Evolutionary conservation across 1,139 yeast genomes (phyloP), one percentile per base, ranked within the genome.

Genomic region (Kodamaea ohmeri): DNA sequence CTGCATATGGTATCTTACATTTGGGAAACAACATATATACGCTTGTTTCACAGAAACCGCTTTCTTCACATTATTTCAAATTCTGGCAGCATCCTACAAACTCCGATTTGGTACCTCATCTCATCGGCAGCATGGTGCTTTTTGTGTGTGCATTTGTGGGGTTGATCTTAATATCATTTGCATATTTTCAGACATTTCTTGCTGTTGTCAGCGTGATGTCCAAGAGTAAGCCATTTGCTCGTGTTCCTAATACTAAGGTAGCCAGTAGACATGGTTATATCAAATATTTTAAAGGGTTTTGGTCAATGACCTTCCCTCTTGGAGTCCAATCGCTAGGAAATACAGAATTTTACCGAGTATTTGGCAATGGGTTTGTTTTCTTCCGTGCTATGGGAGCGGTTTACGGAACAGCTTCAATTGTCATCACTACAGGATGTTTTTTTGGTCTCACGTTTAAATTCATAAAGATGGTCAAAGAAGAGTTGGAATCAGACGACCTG

Each of bases 241-340:
- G 35, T 19, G 46, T 46, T 19, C 52, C 51, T 7, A 48, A 46
- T 32, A 36, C 44, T 8, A 42, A 44, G 16, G 33, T 44, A 29
- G 17, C n/a, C 14, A 36, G 43, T 12, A 35, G 41, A 25, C 39
- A 49, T 19, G 71, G 74, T 1, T 48, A 55, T 9, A 55, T 71
- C 17, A 52, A 52, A 32, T 86, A 80, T 65, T 69, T 73, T 41
- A 73, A 74, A 47, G 78, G 80, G 0, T 86, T 83, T 74, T 88
- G 96, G 95, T 80, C 89, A 21, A 76, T 84, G 70, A 84, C 96
- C 43, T 89, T 88, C 79, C 96, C 96, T 2, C 55, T 87, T 47
- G 96, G 96, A 3, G 86, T 96, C 0, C 81, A 85, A 82, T 67
- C 83, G 0, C 59, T 83, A 15, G 77, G 87, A 2, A 73, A 78